A percentile compares a stretch with the other conserved stretches of the same genome.
Conservation (phyloP, 257 asterid species). For the Nyctanthes arbortristis region DNA sequence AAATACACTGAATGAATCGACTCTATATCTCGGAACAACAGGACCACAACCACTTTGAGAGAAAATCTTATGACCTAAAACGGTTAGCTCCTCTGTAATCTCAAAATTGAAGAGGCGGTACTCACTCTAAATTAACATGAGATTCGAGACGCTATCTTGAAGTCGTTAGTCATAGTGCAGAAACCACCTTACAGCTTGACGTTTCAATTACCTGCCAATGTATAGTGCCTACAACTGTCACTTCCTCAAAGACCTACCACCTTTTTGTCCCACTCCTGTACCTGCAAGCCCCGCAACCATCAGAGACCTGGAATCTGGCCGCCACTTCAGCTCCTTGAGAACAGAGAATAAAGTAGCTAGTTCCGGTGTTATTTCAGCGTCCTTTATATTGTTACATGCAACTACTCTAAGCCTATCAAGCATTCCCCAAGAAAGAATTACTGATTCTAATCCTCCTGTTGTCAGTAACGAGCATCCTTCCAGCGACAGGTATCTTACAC, state of each 20-base stretch:
- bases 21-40: slow-evolving; percentile 5
- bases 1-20: slow-evolving; percentile 18
- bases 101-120: background rate
- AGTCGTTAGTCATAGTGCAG: background rate
- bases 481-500: slow-evolving; percentile 62
- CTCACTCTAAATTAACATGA: background rate
- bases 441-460: slow-evolving; percentile 73
- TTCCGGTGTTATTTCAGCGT: slow-evolving; percentile 81
- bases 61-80: background rate
- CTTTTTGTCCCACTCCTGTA: slow-evolving; percentile 86
- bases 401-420: slow-evolving; percentile 76
- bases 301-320: slow-evolving; percentile 77
- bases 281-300: slow-evolving; percentile 69
- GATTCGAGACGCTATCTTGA: background rate
- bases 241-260: slow-evolving; percentile 72
- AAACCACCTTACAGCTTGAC: slow-evolving; percentile 11
- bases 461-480: slow-evolving; percentile 92
- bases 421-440: slow-evolving; percentile 78
- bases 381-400: slow-evolving; percentile 81
- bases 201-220: background rate
- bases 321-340: slow-evolving; percentile 88
- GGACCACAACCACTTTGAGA: slow-evolving; percentile 7
- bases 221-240: slow-evolving; percentile 26
- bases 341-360: slow-evolving; percentile 69
- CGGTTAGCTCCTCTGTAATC: background rate